Conservation (phyloP, 768 basidiomycete species). For the Hericium rajendrae region DNA sequence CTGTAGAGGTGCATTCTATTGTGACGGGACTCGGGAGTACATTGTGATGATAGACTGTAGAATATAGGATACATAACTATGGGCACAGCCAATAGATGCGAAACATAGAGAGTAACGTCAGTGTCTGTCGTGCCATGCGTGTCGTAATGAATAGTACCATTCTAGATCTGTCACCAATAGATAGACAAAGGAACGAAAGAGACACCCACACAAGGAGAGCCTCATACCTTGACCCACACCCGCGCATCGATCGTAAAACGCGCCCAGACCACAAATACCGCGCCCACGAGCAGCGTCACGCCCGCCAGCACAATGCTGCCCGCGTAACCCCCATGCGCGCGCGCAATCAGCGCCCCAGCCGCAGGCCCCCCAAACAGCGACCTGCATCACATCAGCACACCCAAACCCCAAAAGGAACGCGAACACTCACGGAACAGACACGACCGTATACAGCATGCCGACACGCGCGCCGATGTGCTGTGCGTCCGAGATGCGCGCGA, state of each 20-base stretch:
- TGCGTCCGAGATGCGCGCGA: conserved; percentile 8
- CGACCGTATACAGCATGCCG: conserved; percentile 10
- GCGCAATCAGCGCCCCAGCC: not conserved
- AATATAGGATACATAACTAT: too few relatives aligned
- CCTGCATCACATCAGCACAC: not conserved
- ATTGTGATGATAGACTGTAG: too few relatives aligned
- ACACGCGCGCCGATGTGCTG: conserved; percentile 14
- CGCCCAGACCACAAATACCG: not conserved
- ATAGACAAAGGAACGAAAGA: too few relatives aligned
- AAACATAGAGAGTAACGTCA: too few relatives aligned
- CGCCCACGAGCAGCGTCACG: not conserved
- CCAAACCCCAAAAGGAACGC: not conserved
- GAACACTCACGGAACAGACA: not conserved
- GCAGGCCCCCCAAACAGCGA: not conserved
- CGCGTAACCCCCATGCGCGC: not conserved
- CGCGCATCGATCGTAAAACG: not conserved
- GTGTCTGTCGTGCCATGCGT: too few relatives aligned
- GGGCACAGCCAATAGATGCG: too few relatives aligned
- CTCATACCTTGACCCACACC: not conserved
- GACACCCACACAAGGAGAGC: not conserved
- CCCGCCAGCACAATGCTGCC: not conserved
- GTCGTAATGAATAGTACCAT: too few relatives aligned
- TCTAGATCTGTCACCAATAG: too few relatives aligned
- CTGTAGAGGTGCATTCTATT: too few relatives aligned
- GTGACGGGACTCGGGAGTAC: too few relatives aligned